Evolutionary conservation across 495 filamentous ascomycete species (phyloP).

Genomic region (Aspergillus campestris): DNA sequence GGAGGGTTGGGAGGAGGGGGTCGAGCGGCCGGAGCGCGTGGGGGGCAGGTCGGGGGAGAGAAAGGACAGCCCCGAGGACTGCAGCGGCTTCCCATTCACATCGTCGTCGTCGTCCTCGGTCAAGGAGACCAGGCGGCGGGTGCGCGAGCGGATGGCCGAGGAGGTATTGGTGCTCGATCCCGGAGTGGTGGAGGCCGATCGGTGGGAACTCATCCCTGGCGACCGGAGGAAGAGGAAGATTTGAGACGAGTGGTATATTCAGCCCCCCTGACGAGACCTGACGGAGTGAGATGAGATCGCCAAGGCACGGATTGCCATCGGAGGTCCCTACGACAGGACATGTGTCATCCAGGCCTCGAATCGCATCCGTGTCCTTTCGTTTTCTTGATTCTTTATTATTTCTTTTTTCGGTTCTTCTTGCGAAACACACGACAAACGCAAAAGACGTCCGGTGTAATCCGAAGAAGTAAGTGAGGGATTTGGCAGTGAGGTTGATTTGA

Average conservation of each 20-base stretch:
- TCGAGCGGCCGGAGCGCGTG: conserved; percentile 31
- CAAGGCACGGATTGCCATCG: conserved; percentile 37
- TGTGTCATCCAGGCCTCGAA: conserved; percentile 32
- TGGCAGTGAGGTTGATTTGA: too few relatives aligned
- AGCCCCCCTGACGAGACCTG: conserved; percentile 14
- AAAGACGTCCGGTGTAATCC: too few relatives aligned
- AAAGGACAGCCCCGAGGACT: conserved; percentile 26
- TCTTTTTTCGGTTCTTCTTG: too few relatives aligned
- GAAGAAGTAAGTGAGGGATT: too few relatives aligned
- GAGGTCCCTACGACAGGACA: conserved; percentile 34
- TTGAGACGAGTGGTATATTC: conserved; percentile 15
- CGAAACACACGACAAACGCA: too few relatives aligned
- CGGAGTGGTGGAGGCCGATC: conserved; percentile 29
- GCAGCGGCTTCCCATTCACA: conserved; percentile 19
- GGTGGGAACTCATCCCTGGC: conserved; percentile 39
- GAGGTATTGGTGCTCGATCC: conserved; percentile 24
- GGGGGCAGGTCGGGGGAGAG: conserved; percentile 19
- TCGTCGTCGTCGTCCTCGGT: conserved; percentile 30
- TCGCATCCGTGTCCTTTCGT: conserved; percentile 32
- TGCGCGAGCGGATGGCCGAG: conserved; percentile 36
- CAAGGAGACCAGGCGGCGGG: conserved; percentile 36
- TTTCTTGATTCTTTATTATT: not conserved
- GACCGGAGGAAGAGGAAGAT: conserved; percentile 9
- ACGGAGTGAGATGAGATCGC: conserved; percentile 15
- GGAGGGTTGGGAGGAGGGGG: conserved; percentile 36